Conservation (phyloP, 345 rosid genomes). For the Eucalyptus shirleyi region DNA sequence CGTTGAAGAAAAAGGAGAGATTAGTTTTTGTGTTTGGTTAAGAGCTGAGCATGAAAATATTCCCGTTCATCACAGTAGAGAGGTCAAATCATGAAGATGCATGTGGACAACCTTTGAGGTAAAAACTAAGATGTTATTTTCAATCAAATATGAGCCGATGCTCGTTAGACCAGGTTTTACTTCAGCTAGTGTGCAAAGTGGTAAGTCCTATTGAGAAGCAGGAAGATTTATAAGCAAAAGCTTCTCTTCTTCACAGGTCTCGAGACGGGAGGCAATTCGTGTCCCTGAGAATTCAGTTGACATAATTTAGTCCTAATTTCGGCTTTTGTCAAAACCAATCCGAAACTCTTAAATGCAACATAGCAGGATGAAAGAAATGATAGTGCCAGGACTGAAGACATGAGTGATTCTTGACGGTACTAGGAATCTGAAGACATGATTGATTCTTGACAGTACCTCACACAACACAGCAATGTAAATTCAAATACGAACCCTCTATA, state of each 20-base stretch:
- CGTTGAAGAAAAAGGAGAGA: neutral
- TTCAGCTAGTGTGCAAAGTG: neutral
- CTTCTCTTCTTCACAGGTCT: neutral
- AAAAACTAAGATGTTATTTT: neutral
- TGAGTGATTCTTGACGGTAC: neutral
- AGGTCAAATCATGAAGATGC: neutral
- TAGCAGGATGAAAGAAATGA: neutral
- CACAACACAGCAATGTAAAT: neutral
- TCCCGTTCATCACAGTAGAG: neutral
- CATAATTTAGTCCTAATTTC: neutral
- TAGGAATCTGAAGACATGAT: neutral
- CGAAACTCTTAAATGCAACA: neutral
- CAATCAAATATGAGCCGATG: neutral
- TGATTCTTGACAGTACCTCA: neutral
- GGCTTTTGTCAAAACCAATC: neutral
- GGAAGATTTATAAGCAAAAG: neutral
- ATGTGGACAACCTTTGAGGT: neutral
- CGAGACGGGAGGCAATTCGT: neutral
- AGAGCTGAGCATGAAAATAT: neutral
- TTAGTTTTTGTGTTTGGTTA: neutral
- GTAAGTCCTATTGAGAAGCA: neutral
- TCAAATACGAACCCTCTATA: neutral
- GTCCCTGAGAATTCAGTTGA: neutral
- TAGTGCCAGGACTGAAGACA: neutral
- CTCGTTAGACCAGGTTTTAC: neutral